Evolutionary conservation across 371 early-diverging fungal species (phyloP).

Genomic region (Mortierella sp.): DNA sequence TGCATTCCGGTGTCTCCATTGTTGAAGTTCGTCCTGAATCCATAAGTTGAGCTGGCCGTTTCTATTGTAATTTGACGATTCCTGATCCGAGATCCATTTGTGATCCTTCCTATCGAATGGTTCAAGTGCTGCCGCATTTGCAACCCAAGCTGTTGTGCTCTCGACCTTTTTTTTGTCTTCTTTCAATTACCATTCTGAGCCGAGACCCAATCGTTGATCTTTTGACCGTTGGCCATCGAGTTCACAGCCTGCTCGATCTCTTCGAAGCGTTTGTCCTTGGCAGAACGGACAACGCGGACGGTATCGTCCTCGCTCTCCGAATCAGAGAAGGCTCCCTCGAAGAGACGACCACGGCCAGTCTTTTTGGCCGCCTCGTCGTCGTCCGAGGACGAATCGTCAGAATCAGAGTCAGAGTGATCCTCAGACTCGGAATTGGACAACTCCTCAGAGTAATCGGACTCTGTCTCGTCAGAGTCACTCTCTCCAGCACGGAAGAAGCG

Average conservation of each 20-base stretch:
- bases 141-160: too few species aligned
- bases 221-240: slow-evolving; percentile 82
- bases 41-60: background rate
- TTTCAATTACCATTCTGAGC: slow-evolving; percentile 78
- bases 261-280: slow-evolving; percentile 90
- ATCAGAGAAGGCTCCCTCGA: slow-evolving; percentile 60
- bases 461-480: slow-evolving; percentile 63
- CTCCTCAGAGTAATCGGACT: slow-evolving; percentile 58
- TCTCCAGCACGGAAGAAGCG: slow-evolving; percentile 67
- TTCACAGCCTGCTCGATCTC: slow-evolving; percentile 75
- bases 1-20: too few species aligned
- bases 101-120: background rate
- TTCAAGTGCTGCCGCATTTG: too few species aligned
- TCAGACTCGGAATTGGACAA: slow-evolving; percentile 48
- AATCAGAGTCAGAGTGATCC: slow-evolving; percentile 49
- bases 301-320: slow-evolving; percentile 82
- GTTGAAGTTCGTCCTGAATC: background rate
- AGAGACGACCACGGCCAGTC: slow-evolving; percentile 61
- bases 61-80: background rate
- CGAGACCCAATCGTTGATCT: slow-evolving; percentile 93
- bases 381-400: slow-evolving; percentile 47
- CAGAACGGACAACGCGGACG: slow-evolving; percentile 84
- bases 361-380: slow-evolving; percentile 62
- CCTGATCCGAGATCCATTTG: background rate
- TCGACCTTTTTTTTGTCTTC: background rate